Conservation (phyloP, 2,329 filamentous ascomycete genomes). For the Ceratocystis huliohia region DNA sequence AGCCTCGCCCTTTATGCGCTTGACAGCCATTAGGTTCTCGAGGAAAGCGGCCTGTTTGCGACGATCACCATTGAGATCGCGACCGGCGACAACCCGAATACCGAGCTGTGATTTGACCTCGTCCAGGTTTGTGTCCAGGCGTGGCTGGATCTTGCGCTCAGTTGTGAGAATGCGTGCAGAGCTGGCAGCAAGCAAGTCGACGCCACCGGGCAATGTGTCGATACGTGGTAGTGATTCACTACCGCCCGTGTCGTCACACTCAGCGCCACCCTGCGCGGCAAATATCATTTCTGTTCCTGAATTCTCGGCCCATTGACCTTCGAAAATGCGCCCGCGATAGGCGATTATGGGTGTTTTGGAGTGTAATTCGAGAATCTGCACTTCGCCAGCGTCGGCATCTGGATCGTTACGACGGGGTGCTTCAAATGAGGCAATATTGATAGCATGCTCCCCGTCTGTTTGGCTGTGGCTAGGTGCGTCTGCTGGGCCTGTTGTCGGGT, state of each 20-base stretch:
- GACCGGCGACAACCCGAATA: slow-evolving; percentile 35
- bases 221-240: slow-evolving; percentile 31
- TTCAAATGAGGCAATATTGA: background rate
- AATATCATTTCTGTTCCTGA: slow-evolving; percentile 78
- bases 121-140: slow-evolving; percentile 26
- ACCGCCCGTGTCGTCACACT: slow-evolving; percentile 30
- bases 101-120: slow-evolving; percentile 31
- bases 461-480: background rate
- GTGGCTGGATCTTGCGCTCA: slow-evolving; percentile 46
- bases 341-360: slow-evolving; percentile 63
- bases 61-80: slow-evolving; percentile 37
- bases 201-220: slow-evolving; percentile 42
- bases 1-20: slow-evolving; percentile 49
- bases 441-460: background rate
- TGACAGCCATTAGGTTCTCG: slow-evolving; percentile 51
- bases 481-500: slow-evolving; percentile 1
- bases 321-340: slow-evolving; percentile 66
- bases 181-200: slow-evolving; percentile 61
- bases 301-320: slow-evolving; percentile 68
- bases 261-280: slow-evolving; percentile 31
- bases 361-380: slow-evolving; percentile 78
- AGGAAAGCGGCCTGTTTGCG: slow-evolving; percentile 45
- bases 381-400: slow-evolving; percentile 28
- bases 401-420: background rate
- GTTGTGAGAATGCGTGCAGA: slow-evolving; percentile 56